phyloP scores from a whole-genome alignment of 805 yeast species.

The Candida silvatica region DNA sequence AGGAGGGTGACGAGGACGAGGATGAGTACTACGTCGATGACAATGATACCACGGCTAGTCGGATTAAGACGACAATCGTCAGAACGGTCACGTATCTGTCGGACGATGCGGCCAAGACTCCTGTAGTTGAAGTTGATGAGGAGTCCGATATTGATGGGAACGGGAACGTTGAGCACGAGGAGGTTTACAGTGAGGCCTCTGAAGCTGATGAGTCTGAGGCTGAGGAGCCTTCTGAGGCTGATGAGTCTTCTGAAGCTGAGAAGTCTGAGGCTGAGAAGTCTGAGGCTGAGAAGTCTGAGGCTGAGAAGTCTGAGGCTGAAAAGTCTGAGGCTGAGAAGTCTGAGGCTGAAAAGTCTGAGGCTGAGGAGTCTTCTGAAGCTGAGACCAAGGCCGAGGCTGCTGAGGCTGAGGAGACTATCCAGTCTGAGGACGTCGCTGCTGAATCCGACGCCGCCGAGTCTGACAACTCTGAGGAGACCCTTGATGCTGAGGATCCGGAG shows the following conservation, averaged over 20 bases:
- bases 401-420: conserved; percentile 4
- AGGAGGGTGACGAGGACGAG: conserved; percentile 5
- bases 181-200: not conserved
- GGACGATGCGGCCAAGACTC: not conserved
- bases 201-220: not conserved
- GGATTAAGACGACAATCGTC: too few species aligned
- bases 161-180: not conserved
- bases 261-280: too few species aligned
- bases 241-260: conserved; percentile 3
- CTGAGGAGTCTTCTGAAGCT: conserved; percentile 1
- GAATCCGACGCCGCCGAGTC: conserved; percentile 3
- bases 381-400: conserved; percentile 1
- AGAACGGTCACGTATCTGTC: too few species aligned
- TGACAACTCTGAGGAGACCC: not conserved
- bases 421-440: conserved; percentile 5
- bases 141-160: not conserved
- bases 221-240: conserved; percentile 1
- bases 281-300: too few species aligned
- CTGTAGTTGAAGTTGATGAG: not conserved
- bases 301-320: too few species aligned
- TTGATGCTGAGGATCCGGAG: not conserved
- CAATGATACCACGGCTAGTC: too few species aligned
- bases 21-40: too few species aligned
- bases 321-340: conserved; percentile 3
- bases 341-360: conserved; percentile 3